Conservation (phyloP, 2,329 filamentous ascomycete species). For the Cordyceps tenuipes region DNA sequence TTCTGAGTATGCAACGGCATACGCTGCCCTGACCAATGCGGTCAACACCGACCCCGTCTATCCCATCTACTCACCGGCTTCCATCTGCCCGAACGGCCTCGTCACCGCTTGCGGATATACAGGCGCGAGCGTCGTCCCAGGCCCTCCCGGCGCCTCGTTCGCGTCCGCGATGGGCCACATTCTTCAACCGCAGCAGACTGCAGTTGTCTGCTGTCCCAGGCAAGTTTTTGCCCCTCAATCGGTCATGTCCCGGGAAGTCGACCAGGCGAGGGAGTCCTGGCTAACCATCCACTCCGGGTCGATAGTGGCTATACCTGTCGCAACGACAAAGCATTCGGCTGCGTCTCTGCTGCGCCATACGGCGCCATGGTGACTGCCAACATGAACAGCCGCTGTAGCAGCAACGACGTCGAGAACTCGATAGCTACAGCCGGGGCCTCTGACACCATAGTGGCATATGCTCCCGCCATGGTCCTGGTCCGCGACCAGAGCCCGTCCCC, state of each 20-base stretch:
- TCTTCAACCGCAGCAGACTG: not conserved
- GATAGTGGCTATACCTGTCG: not conserved
- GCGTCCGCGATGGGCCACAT: not conserved
- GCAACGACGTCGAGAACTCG: too few species aligned
- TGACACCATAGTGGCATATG: too few species aligned
- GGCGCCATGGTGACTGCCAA: too few species aligned
- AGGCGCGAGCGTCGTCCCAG: not conserved
- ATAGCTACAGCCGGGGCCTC: too few species aligned
- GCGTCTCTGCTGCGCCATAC: too few species aligned
- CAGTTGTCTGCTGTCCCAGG: not conserved
- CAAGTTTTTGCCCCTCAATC: not conserved
- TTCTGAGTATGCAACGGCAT: not conserved
- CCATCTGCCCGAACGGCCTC: not conserved
- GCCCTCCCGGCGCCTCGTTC: not conserved
- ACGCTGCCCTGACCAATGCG: not conserved
- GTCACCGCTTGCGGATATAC: not conserved
- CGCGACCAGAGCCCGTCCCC: too few species aligned
- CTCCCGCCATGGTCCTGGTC: too few species aligned
- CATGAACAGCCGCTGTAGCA: too few species aligned
- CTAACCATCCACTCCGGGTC: not conserved
- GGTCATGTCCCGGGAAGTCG: not conserved
- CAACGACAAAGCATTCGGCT: too few species aligned
- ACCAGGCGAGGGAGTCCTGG: not conserved
- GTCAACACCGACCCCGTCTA: not conserved
- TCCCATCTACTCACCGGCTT: not conserved